These are phyloP conservation scores for Trichoderma atroviride DNA, from an alignment of 2,329 filamentous ascomycete genomes.

Conservation along the genomic window DNA sequence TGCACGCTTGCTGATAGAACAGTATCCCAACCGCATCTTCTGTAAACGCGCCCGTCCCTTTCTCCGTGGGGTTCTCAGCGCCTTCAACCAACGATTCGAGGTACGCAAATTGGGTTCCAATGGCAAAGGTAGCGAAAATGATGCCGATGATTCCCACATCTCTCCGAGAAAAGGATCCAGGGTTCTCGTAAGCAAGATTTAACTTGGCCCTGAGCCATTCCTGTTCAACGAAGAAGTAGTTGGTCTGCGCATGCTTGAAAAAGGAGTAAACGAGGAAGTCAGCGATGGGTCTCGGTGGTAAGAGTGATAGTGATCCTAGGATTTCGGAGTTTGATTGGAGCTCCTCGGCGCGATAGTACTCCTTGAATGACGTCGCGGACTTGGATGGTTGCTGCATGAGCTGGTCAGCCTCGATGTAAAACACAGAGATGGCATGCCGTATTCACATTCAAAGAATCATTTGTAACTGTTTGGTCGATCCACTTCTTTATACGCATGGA, in stretches of 20 bases:
- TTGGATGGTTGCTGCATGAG: slow-evolving; percentile 33
- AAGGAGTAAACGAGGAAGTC: slow-evolving; percentile 51
- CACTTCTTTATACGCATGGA: slow-evolving; percentile 55
- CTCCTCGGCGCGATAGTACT: slow-evolving; percentile 52
- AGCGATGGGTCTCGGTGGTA: slow-evolving; percentile 51
- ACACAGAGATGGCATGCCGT: not conserved
- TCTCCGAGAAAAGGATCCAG: slow-evolving; percentile 42
- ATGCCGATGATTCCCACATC: slow-evolving; percentile 49
- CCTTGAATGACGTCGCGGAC: slow-evolving; percentile 39
- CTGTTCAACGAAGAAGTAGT: slow-evolving; percentile 53
- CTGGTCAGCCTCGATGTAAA: not conserved
- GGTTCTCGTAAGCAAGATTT: slow-evolving; percentile 46
- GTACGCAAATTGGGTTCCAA: slow-evolving; percentile 55
- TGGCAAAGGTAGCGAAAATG: slow-evolving; percentile 51
- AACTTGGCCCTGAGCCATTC: slow-evolving; percentile 47
- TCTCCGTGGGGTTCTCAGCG: slow-evolving; percentile 28
- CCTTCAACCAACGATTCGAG: slow-evolving; percentile 40
- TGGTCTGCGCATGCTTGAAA: slow-evolving; percentile 52
- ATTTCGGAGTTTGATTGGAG: slow-evolving; percentile 47
- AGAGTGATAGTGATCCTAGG: slow-evolving; percentile 43
- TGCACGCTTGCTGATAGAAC: slow-evolving; percentile 59
- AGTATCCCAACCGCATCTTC: slow-evolving; percentile 58
- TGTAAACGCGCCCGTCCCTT: slow-evolving; percentile 38
- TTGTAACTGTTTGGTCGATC: slow-evolving; percentile 47
- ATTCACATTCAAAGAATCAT: slow-evolving; percentile 35